These are phyloP conservation scores for Protomyces lactucae-debilis DNA, from an alignment of 1,139 yeast genomes.

Conservation along the genomic window DNA sequence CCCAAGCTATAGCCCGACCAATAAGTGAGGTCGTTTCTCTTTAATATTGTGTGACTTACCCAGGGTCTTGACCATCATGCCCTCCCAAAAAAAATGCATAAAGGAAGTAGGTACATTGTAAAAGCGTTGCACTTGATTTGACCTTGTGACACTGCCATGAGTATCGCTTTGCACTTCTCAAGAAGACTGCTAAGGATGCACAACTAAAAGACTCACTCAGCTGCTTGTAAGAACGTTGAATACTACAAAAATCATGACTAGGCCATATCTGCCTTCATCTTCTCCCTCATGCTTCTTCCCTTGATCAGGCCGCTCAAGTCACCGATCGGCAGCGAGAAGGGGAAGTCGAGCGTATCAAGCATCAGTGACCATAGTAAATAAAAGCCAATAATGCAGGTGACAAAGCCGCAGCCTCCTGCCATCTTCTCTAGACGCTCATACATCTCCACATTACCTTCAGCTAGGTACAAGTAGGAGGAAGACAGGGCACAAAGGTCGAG, in stretches of 20 bases:
- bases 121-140: not conserved
- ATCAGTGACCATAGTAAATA: conserved; percentile 36
- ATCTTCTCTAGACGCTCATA: conserved; percentile 48
- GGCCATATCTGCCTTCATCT: not conserved
- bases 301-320: conserved; percentile 31
- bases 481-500: conserved; percentile 55
- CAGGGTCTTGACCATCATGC: no score
- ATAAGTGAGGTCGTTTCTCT: not conserved
- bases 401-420: conserved; percentile 66
- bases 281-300: conserved; percentile 13
- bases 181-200: no score
- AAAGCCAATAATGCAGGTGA: conserved; percentile 60
- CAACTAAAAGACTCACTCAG: no score
- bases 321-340: conserved; percentile 31
- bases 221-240: no score
- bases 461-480: conserved; percentile 51
- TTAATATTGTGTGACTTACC: not conserved
- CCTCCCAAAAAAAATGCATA: not conserved
- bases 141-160: no score
- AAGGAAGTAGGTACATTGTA: not conserved
- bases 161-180: no score
- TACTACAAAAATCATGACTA: not conserved
- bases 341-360: conserved; percentile 33
- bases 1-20: conserved; percentile 47
- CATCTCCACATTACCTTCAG: conserved; percentile 36